phyloP scores from a whole-genome alignment of 108 stramenopile genomes.

The Cyclotella distinguenda region DNA sequence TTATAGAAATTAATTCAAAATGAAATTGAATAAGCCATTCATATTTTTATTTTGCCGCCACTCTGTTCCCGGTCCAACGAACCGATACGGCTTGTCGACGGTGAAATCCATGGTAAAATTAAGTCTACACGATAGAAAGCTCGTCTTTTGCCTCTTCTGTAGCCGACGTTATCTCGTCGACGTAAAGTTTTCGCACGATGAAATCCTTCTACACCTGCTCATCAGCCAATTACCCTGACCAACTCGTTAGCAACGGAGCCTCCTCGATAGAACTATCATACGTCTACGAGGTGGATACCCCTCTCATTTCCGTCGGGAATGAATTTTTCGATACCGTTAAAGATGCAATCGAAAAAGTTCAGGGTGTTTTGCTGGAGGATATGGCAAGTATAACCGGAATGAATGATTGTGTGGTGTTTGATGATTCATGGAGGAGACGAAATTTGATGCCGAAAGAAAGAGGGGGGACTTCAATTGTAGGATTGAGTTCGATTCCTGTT shows the following conservation, averaged over 20 bases:
- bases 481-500: conserved; percentile 4
- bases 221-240: background rate
- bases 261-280: conserved; percentile 6
- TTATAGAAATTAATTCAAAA: too few species aligned
- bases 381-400: conserved; percentile 10
- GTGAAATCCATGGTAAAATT: too few species aligned
- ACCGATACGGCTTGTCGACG: too few species aligned
- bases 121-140: too few species aligned
- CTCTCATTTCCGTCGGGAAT: background rate
- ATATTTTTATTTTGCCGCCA: too few species aligned
- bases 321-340: background rate
- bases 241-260: conserved; percentile 8
- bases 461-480: conserved; percentile 13
- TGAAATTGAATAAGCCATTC: too few species aligned
- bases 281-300: conserved; percentile 15
- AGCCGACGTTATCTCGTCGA: too few species aligned
- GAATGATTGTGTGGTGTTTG: conserved; percentile 3
- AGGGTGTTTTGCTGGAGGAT: background rate
- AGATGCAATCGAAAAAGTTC: conserved; percentile 16
- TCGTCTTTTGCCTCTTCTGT: too few species aligned
- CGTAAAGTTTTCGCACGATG: too few species aligned
- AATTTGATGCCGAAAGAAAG: conserved; percentile 7
- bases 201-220: conserved; percentile 29
- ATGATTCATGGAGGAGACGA: background rate
- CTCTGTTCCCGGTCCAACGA: too few species aligned